phyloP scores from a whole-genome alignment of 2,329 filamentous ascomycete species.

The Capronia americana region DNA sequence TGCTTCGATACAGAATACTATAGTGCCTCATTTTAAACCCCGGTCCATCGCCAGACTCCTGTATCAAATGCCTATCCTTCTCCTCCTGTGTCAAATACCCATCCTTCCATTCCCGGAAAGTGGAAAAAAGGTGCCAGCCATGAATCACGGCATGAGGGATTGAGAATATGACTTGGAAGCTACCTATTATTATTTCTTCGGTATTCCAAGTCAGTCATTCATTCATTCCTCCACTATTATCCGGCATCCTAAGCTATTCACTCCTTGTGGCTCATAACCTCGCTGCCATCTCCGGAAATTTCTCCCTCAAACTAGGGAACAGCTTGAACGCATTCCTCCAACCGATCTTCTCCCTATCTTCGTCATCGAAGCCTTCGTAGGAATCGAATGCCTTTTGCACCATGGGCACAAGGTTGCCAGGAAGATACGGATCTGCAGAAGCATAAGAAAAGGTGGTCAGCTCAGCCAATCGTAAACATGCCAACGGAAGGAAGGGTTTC shows the following conservation, averaged over 20 bases:
- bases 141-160: neutral
- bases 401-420: neutral
- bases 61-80: neutral
- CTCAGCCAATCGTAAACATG: neutral
- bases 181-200: neutral
- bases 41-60: neutral
- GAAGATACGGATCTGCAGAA: conserved; percentile 9
- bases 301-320: conserved; percentile 32
- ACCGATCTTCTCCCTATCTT: conserved; percentile 38
- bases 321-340: conserved; percentile 40
- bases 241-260: too few relatives aligned
- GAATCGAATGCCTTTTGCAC: conserved; percentile 3
- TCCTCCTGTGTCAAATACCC: too few relatives aligned
- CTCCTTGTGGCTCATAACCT: neutral
- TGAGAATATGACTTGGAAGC: neutral
- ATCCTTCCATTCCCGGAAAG: neutral
- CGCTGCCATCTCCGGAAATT: conserved; percentile 6
- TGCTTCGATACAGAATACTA: neutral
- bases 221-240: neutral
- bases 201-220: too few relatives aligned
- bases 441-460: neutral
- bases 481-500: neutral
- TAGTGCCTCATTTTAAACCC: neutral
- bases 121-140: neutral
- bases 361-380: conserved; percentile 38